These are phyloP conservation scores for Phytophthora rubi DNA, from an alignment of 352 stramenopile genomes.

Conservation along the genomic window DNA sequence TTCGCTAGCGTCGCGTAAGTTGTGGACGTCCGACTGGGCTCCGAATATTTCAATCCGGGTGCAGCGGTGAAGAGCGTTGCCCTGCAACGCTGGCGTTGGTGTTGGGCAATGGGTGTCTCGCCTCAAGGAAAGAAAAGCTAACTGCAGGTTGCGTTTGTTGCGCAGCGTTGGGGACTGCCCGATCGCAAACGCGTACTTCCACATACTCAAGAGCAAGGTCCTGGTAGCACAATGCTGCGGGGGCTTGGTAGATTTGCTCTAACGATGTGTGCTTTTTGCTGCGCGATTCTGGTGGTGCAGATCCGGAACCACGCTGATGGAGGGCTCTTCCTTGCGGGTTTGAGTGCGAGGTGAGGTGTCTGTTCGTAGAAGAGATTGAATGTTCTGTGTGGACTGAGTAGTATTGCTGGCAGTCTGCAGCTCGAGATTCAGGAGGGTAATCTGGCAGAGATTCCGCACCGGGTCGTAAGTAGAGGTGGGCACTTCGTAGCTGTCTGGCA, in stretches of 20 bases:
- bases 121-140: not conserved
- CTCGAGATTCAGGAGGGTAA: slow-evolving; percentile 48
- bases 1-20: slow-evolving; percentile 49
- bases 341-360: slow-evolving; percentile 33
- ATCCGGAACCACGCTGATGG: slow-evolving; percentile 47
- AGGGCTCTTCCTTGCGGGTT: slow-evolving; percentile 44
- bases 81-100: not conserved
- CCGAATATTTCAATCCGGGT: slow-evolving; percentile 22
- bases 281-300: slow-evolving; percentile 29
- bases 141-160: not conserved
- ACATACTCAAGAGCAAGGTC: slow-evolving; percentile 66
- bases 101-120: not conserved
- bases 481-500: not conserved
- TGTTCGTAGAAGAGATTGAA: not conserved
- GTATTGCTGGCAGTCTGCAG: slow-evolving; percentile 37
- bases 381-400: not conserved
- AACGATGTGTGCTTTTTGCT: slow-evolving; percentile 7
- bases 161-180: slow-evolving; percentile 52
- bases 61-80: slow-evolving; percentile 18
- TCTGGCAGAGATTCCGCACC: slow-evolving; percentile 37
- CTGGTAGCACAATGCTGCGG: too few relatives aligned
- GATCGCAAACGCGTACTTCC: slow-evolving; percentile 59
- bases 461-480: slow-evolving; percentile 41
- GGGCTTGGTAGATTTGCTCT: slow-evolving; percentile 11
- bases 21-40: not conserved